Base-by-base conservation (phyloP, 2,329 filamentous ascomycete genomes). In the Thielaviopsis populi region DNA sequence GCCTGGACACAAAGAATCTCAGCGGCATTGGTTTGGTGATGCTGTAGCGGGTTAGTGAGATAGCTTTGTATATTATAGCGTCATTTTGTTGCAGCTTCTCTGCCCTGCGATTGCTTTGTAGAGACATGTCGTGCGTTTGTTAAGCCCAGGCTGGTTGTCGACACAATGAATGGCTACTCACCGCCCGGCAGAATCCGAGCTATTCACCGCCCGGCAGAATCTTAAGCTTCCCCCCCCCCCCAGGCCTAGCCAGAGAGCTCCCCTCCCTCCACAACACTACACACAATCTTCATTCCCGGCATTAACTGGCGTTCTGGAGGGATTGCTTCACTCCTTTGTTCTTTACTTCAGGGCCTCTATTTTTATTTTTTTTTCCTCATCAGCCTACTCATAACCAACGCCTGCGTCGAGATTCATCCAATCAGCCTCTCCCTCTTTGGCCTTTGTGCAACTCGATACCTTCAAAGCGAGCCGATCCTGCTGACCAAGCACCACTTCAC, bases 21-120 rank as follows among this genome's bases (percentile, higher is more conserved):
- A 94, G 91, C 69, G 92, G 94, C 1, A 85, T 99, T 66, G 94
- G 94, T 46, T 83, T 96, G 71, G 89, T 96, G 27, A 91, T 95
- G 85, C 77, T 78, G 59, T 78, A 72, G 68, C 74, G 64, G 78
- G 33, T 59, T 61, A 48, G 22, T 61, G 42, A 19, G 10, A 33
- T 30, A 42, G 22, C 22, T 61, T 60, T 41, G 58, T 59, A 42
- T 60, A 41, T 60, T 7, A 41, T 41, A 42, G 48, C 30, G 22
- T 59, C 54, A 33, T 59, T 59, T 59, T 59, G 58, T n/a, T 22
- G 7, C 19, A 33, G 30, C 40, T 24, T 15, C 24, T 60, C 37
- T 60, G 43, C 58, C 40, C 27, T 22, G 33, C 33, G 30, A 40
- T 24, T 13, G 8, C 19, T 19, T 15, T 13, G 48, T 54, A 54